A percentile compares a stretch with the other conserved stretches of the same genome.
phyloP scores from a whole-genome alignment of 768 basidiomycete genomes.

The Podaxis rugospora region DNA sequence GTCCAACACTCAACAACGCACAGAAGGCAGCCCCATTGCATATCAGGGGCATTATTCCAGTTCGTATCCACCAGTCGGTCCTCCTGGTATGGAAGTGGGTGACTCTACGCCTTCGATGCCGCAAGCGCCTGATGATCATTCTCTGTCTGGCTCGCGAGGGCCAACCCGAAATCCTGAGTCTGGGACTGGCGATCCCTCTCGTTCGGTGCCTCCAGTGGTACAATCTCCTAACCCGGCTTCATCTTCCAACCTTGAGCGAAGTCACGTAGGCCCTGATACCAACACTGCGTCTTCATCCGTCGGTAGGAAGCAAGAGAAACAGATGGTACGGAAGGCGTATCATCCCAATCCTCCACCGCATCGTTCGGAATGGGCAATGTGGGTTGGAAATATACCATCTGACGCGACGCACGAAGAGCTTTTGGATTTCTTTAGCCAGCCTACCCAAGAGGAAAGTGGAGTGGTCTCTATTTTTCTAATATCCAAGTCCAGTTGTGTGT shows the following conservation, averaged over 20 bases:
- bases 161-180: constrained; percentile 3
- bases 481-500: constrained; percentile 91
- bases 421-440: constrained; percentile 72
- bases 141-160: constrained; percentile 4
- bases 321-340: constrained; percentile 46
- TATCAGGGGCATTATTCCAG: constrained; percentile 29
- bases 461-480: constrained; percentile 89
- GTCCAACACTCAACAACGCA: constrained; percentile 20
- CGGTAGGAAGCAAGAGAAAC: constrained; percentile 20
- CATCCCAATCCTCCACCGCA: constrained; percentile 70
- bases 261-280: constrained; percentile 3
- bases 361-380: constrained; percentile 93
- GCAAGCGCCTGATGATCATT: constrained; percentile 14
- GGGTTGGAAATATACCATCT: constrained; percentile 88
- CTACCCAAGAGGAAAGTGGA: constrained; percentile 30
- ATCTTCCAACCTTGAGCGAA: constrained; percentile 6
- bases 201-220: not conserved
- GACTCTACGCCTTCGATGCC: constrained; percentile 13
- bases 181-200: not conserved
- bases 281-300: constrained; percentile 12
- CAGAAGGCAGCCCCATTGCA: constrained; percentile 19
- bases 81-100: constrained; percentile 19
- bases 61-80: constrained; percentile 22
- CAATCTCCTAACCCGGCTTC: constrained; percentile 11
- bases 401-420: constrained; percentile 84